phyloP scores from a whole-genome alignment of 306 rosid genomes.

The Trifolium pratense region DNA sequence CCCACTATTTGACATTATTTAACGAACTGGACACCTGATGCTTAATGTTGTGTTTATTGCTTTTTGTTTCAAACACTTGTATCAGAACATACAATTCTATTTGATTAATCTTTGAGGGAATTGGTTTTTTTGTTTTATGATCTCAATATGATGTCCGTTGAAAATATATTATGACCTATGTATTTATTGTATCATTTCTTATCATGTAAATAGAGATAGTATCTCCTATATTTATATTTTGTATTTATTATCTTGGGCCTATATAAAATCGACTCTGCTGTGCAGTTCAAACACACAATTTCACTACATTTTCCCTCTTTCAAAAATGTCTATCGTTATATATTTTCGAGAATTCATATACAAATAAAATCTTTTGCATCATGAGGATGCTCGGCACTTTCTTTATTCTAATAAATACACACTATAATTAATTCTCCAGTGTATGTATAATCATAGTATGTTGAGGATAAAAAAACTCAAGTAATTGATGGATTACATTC shows the following conservation, averaged over 20 bases:
- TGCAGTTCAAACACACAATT: not conserved
- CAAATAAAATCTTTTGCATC: no score
- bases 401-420: no score
- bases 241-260: not conserved
- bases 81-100: not conserved
- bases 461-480: no score
- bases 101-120: not conserved
- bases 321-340: not conserved
- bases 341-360: not conserved
- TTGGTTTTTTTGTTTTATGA: not conserved
- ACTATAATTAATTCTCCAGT: no score
- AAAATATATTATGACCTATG: no score
- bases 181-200: not conserved
- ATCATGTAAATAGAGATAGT: not conserved
- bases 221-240: not conserved
- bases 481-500: no score
- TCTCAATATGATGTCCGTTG: not conserved
- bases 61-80: slow-evolving; percentile 14
- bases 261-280: not conserved
- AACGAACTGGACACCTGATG: slow-evolving; percentile 28
- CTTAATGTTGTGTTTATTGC: slow-evolving; percentile 30
- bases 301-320: not conserved
- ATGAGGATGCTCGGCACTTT: no score
- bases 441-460: no score
- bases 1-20: slow-evolving; percentile 20